Evolutionary conservation across 345 rosid genomes (phyloP).

Genomic region (Mangifera indica): DNA sequence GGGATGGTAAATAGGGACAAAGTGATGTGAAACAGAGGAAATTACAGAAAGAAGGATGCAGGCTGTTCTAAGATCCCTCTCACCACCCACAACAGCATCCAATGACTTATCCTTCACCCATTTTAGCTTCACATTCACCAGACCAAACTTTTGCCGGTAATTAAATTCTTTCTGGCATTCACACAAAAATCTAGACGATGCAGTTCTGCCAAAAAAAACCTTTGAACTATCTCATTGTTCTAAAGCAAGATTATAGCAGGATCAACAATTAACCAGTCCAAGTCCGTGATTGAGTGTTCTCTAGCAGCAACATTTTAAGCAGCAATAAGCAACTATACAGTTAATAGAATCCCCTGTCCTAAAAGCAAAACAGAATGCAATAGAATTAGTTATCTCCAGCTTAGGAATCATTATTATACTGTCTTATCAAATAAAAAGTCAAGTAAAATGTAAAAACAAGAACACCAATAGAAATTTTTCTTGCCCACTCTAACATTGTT

Average conservation of each 20-base stretch:
- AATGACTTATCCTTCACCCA: slow-evolving; percentile 79
- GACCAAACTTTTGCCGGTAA: slow-evolving; percentile 48
- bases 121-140: slow-evolving; percentile 77
- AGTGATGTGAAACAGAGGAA: slow-evolving; percentile 31
- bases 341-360: too few relatives aligned
- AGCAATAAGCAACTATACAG: background rate
- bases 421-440: too few relatives aligned
- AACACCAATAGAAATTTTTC: too few relatives aligned
- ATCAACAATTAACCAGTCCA: background rate
- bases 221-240: slow-evolving; percentile 33
- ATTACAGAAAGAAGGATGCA: slow-evolving; percentile 57
- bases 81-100: slow-evolving; percentile 56
- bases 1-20: slow-evolving; percentile 54
- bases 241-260: background rate
- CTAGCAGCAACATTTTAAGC: background rate
- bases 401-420: too few relatives aligned
- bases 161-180: slow-evolving; percentile 36
- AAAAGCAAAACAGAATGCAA: too few relatives aligned
- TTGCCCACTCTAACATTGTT: too few relatives aligned
- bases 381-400: too few relatives aligned
- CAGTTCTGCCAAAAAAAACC: too few relatives aligned
- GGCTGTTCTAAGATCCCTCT: slow-evolving; percentile 61
- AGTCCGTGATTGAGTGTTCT: background rate
- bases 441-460: too few relatives aligned
- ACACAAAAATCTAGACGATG: slow-evolving; percentile 25